A percentile compares a stretch with the other conserved stretches of the same genome.
phyloP scores from a whole-genome alignment of 768 basidiomycete species.

The Hortiboletus campestris region DNA sequence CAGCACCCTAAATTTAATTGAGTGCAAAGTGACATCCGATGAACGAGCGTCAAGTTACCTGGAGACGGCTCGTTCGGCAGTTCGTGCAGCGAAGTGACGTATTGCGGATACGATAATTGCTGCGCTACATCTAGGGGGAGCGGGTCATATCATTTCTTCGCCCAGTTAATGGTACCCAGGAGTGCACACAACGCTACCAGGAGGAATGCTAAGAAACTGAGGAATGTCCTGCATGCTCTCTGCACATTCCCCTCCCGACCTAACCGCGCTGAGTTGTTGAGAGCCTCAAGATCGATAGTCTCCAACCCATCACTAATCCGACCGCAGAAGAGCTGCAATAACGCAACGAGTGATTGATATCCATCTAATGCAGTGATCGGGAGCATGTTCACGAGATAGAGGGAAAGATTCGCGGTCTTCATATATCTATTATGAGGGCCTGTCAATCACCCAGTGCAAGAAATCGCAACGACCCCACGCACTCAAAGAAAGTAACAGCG shows the following conservation, averaged over 20 bases:
- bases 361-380: conserved; percentile 76
- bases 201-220: conserved; percentile 21
- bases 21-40: background rate
- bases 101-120: background rate
- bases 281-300: conserved; percentile 23
- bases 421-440: conserved; percentile 48
- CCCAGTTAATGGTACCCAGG: conserved; percentile 18
- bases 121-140: background rate
- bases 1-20: background rate
- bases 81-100: background rate
- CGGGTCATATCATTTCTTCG: conserved; percentile 12
- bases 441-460: background rate
- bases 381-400: conserved; percentile 81
- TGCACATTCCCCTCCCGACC: conserved; percentile 12
- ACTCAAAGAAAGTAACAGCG: conserved; percentile 51
- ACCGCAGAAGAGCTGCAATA: conserved; percentile 25
- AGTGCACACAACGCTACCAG: conserved; percentile 23
- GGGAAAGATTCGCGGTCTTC: conserved; percentile 64
- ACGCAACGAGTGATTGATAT: conserved; percentile 46
- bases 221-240: conserved; percentile 10
- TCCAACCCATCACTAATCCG: background rate
- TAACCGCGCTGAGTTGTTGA: background rate
- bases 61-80: background rate
- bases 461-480: conserved; percentile 25
- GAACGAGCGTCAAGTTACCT: background rate